phyloP scores from a whole-genome alignment of 108 stramenopile genomes.

The Halocafeteria seosinensis region DNA sequence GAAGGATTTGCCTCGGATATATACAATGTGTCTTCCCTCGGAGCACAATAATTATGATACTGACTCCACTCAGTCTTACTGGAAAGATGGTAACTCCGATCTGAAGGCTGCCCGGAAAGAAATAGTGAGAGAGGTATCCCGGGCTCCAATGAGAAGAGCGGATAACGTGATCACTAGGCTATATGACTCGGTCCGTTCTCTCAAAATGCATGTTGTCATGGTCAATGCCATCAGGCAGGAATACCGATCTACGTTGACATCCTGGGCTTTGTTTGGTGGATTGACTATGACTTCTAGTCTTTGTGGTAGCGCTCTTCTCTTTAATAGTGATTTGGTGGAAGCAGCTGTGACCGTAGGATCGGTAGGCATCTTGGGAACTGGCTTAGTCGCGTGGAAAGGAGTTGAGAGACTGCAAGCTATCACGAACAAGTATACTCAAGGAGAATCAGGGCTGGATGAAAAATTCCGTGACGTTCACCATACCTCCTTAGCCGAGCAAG shows the following conservation, averaged over 20 bases:
- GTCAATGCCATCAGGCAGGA: slow-evolving; percentile 30
- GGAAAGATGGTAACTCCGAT: slow-evolving; percentile 35
- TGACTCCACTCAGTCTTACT: neutral
- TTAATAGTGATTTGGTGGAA: neutral
- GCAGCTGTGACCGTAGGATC: neutral
- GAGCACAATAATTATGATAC: slow-evolving; percentile 35
- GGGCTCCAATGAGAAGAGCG: slow-evolving; percentile 79
- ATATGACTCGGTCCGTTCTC: slow-evolving; percentile 58
- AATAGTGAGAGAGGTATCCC: slow-evolving; percentile 71
- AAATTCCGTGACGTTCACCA: slow-evolving; percentile 6
- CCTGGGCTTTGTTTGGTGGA: neutral
- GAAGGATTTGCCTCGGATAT: slow-evolving; percentile 86
- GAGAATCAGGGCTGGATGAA: neutral
- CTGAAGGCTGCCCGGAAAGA: slow-evolving; percentile 65
- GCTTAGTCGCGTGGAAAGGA: neutral
- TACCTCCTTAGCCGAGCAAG: slow-evolving; percentile 4
- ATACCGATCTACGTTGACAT: neutral
- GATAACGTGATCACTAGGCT: slow-evolving; percentile 94
- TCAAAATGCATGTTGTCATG: slow-evolving; percentile 61
- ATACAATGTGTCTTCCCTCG: slow-evolving; percentile 72
- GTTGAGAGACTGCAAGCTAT: neutral
- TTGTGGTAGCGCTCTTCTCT: neutral
- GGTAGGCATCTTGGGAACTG: neutral
- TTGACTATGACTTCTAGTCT: neutral
- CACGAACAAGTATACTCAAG: neutral